A percentile compares a stretch with the other conserved stretches of the same genome.
These are phyloP conservation scores for Candida sphagnicola DNA, from an alignment of 805 yeast genomes.

Conservation along the genomic window DNA sequence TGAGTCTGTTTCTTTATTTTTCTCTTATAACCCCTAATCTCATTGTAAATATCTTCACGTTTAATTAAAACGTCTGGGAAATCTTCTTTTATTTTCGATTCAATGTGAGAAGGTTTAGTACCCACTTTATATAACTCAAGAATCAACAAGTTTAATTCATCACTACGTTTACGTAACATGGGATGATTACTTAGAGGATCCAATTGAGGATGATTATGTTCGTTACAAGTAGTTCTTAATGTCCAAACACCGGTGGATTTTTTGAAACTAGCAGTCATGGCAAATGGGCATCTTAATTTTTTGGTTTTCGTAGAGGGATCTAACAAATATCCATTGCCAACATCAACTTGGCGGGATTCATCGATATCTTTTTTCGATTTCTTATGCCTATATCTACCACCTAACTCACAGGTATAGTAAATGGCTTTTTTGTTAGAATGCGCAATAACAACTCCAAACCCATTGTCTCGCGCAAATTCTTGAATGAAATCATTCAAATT, in stretches of 20 bases:
- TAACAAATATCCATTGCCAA: slow-evolving; percentile 30
- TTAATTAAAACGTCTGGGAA: slow-evolving; percentile 52
- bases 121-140: slow-evolving; percentile 51
- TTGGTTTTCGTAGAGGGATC: slow-evolving; percentile 45
- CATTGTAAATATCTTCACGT: slow-evolving; percentile 56
- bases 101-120: slow-evolving; percentile 53
- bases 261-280: slow-evolving; percentile 55
- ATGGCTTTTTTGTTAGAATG: slow-evolving; percentile 57
- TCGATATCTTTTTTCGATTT: slow-evolving; percentile 25
- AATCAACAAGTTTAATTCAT: slow-evolving; percentile 48
- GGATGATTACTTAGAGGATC: slow-evolving; percentile 55
- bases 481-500: slow-evolving; percentile 51
- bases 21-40: slow-evolving; percentile 52
- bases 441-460: slow-evolving; percentile 57
- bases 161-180: slow-evolving; percentile 51
- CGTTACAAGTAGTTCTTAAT: slow-evolving; percentile 49
- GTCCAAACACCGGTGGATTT: slow-evolving; percentile 50
- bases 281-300: slow-evolving; percentile 53
- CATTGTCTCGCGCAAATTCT: slow-evolving; percentile 54
- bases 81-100: slow-evolving; percentile 46
- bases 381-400: slow-evolving; percentile 54
- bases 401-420: slow-evolving; percentile 56
- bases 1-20: slow-evolving; percentile 41
- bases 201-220: slow-evolving; percentile 56
- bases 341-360: slow-evolving; percentile 18